phyloP scores from a whole-genome alignment of 1,284 basidiomycete species.

The Trametes sp. region DNA sequence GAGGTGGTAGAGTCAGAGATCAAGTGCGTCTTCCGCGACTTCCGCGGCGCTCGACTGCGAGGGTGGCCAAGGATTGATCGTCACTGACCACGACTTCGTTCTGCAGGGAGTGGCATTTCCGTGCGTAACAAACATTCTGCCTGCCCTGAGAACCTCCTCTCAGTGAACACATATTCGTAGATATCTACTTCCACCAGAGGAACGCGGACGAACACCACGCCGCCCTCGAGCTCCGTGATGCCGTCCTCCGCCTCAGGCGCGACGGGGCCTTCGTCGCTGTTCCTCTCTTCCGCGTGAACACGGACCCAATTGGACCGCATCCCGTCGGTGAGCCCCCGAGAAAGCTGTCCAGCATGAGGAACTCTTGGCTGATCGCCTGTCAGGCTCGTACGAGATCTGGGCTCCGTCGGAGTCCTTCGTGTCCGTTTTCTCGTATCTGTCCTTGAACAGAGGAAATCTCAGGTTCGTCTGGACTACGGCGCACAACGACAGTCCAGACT shows the following conservation, averaged over 20 bases:
- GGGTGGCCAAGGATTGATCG: slow-evolving; percentile 1
- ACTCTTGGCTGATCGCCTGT: not conserved
- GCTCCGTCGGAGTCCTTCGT: slow-evolving; percentile 74
- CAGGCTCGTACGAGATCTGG: slow-evolving; percentile 85
- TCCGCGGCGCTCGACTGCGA: slow-evolving; percentile 1
- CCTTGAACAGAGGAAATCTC: slow-evolving; percentile 66
- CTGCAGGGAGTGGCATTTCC: slow-evolving; percentile 80
- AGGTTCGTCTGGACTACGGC: slow-evolving; percentile 52
- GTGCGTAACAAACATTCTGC: slow-evolving; percentile 44
- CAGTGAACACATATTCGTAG: slow-evolving; percentile 42
- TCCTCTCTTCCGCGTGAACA: slow-evolving; percentile 74
- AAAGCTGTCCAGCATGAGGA: not conserved
- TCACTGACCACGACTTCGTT: too few species aligned
- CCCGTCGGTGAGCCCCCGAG: slow-evolving; percentile 63
- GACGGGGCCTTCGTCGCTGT: slow-evolving; percentile 82
- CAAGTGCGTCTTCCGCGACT: slow-evolving; percentile 53
- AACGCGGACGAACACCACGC: slow-evolving; percentile 68
- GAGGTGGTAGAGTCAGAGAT: slow-evolving; percentile 69
- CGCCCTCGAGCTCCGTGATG: slow-evolving; percentile 72
- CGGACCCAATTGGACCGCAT: slow-evolving; percentile 73
- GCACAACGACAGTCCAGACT: too few species aligned
- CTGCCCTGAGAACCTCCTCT: not conserved
- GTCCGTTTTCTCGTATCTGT: slow-evolving; percentile 76
- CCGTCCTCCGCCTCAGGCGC: slow-evolving; percentile 69
- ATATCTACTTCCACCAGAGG: slow-evolving; percentile 79